A percentile compares a stretch with the other conserved stretches of the same genome.
These are phyloP conservation scores for Penicillium palitans DNA, from an alignment of 2,329 filamentous ascomycete species.

Conservation along the genomic window DNA sequence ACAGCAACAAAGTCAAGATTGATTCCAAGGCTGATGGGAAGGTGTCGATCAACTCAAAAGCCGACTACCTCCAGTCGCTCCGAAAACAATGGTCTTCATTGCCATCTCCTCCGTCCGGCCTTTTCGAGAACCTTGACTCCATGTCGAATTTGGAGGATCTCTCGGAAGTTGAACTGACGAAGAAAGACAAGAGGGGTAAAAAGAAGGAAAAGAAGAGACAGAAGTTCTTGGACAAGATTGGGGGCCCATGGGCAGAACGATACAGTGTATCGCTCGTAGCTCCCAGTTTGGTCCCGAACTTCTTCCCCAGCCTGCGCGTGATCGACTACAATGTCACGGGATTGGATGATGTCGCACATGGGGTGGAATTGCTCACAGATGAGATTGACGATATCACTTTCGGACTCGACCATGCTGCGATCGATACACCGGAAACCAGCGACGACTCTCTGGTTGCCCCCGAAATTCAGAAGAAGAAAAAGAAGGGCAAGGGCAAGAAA, in stretches of 20 bases:
- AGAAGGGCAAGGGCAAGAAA: slow-evolving; percentile 50
- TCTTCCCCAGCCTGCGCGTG: slow-evolving; percentile 86
- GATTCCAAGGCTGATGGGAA: slow-evolving; percentile 43
- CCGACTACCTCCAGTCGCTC: slow-evolving; percentile 77
- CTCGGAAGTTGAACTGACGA: slow-evolving; percentile 17
- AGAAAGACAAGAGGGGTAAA: slow-evolving; percentile 49
- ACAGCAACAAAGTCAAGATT: slow-evolving; percentile 73
- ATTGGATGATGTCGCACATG: slow-evolving; percentile 57
- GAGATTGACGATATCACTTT: slow-evolving; percentile 2
- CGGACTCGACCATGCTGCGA: neutral
- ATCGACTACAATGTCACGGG: slow-evolving; percentile 90
- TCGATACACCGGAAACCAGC: neutral
- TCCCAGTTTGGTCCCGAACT: slow-evolving; percentile 89
- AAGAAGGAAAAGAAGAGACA: slow-evolving; percentile 52
- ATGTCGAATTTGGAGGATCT: slow-evolving; percentile 6
- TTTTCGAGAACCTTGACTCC: slow-evolving; percentile 17
- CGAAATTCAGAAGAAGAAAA: slow-evolving; percentile 35
- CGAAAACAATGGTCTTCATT: slow-evolving; percentile 75
- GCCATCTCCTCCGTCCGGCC: slow-evolving; percentile 53
- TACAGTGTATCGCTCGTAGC: slow-evolving; percentile 79
- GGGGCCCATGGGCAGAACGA: slow-evolving; percentile 78
- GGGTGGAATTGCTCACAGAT: slow-evolving; percentile 21
- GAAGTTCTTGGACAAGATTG: slow-evolving; percentile 66
- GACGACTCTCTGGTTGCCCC: neutral
- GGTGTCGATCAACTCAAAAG: slow-evolving; percentile 66